Conservation (phyloP, 2,329 filamentous ascomycete genomes). For the Thermothelomyces thermophilus region DNA sequence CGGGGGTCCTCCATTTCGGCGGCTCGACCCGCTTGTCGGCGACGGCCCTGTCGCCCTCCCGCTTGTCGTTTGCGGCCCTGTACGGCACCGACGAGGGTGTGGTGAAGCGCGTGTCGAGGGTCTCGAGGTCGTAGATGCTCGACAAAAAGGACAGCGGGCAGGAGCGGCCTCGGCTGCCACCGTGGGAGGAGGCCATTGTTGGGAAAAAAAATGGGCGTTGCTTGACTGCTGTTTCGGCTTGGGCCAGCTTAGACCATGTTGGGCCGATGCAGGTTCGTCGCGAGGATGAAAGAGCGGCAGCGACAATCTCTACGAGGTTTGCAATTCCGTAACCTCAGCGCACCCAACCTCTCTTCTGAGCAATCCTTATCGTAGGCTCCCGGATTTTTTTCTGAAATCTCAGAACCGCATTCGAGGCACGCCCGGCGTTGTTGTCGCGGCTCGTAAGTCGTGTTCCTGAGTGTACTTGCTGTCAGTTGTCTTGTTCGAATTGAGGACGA, state of each 20-base stretch:
- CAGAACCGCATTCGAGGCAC: no score
- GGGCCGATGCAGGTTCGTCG: not conserved
- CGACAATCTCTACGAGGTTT: not conserved
- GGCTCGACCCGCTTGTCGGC: slow-evolving; percentile 24
- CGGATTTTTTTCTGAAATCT: no score
- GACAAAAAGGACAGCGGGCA: slow-evolving; percentile 41
- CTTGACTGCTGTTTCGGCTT: not conserved
- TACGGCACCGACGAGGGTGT: slow-evolving; percentile 64
- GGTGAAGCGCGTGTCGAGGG: slow-evolving; percentile 46
- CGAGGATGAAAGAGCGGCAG: slow-evolving; percentile 1
- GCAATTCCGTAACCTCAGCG: not conserved
- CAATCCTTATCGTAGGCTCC: no score
- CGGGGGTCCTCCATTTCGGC: slow-evolving; percentile 76
- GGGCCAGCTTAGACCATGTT: not conserved
- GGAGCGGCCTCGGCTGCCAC: slow-evolving; percentile 2
- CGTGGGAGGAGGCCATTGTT: slow-evolving; percentile 10
- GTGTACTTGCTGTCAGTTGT: no score
- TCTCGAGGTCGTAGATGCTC: slow-evolving; percentile 43
- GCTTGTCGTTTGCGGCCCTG: slow-evolving; percentile 43
- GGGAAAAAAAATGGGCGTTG: not conserved
- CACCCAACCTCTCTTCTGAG: not conserved
- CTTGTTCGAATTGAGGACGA: no score
- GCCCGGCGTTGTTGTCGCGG: no score
- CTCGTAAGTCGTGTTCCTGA: no score
- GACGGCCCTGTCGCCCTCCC: slow-evolving; percentile 32